Conservation (phyloP, 345 rosid species). For the Populus alba region DNA sequence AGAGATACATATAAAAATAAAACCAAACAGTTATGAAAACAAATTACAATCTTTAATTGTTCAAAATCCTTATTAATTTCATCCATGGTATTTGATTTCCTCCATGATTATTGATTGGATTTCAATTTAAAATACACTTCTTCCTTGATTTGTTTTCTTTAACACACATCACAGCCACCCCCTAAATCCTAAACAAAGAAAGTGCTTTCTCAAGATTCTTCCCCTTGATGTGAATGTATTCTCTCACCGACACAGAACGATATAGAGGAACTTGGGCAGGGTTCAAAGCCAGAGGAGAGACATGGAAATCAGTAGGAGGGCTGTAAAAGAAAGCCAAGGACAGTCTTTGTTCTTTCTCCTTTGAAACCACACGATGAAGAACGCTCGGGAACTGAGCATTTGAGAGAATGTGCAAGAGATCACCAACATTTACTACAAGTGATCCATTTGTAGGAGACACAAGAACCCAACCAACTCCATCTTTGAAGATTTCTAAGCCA, state of each 20-base stretch:
- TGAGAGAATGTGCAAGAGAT: slow-evolving; percentile 66
- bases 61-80: too few species aligned
- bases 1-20: too few species aligned
- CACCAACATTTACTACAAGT: slow-evolving; percentile 82
- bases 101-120: too few species aligned
- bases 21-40: too few species aligned
- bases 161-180: neutral
- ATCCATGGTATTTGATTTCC: too few species aligned
- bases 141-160: too few species aligned
- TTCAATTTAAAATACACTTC: too few species aligned
- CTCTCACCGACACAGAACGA: slow-evolving; percentile 48
- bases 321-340: slow-evolving; percentile 64
- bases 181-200: slow-evolving; percentile 36
- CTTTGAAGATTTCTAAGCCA: slow-evolving; percentile 61
- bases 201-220: slow-evolving; percentile 56
- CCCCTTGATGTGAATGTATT: slow-evolving; percentile 54
- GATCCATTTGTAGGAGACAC: slow-evolving; percentile 54
- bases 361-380: slow-evolving; percentile 65
- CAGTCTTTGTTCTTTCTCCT: slow-evolving; percentile 48
- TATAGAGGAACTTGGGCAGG: slow-evolving; percentile 35
- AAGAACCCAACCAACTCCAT: slow-evolving; percentile 61
- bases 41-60: too few species aligned
- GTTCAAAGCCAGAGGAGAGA: slow-evolving; percentile 42
- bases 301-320: slow-evolving; percentile 40
- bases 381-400: slow-evolving; percentile 55